Evolutionary conservation across 495 filamentous ascomycete genomes (phyloP), one percentile per base, ranked within the genome.

Genomic region (Aspergillus affinis): DNA sequence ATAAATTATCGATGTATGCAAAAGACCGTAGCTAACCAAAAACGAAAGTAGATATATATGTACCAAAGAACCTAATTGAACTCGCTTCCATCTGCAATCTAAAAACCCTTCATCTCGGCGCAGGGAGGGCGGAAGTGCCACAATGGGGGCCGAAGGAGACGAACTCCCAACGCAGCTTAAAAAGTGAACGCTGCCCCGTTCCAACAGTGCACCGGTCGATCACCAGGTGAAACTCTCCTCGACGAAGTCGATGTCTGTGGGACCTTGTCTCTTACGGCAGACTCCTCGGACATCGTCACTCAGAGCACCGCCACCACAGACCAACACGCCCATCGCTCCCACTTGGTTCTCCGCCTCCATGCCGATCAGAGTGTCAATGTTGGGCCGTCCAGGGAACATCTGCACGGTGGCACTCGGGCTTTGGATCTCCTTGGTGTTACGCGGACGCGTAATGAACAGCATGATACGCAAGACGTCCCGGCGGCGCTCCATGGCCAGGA

Each of bases 211-310:
- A 19, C n/a, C 45, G 54, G 9, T 51, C 49, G 15, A 57, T 54
- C 70, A 97, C 93, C 93, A 97, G 2, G 89, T 89, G 74, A 97
- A 97, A 56, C 84, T 86, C 74, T 98, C 92, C 74, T 97, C 91
- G 41, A 91, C 77, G 64, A 93, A 93, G 66, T 95, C 90, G 19
- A 97, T 78, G 55, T 86, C 86, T 41, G 81, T 79, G 47, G 67
- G 58, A 48, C 80, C 78, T 67, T 93, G 86, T 64, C 86, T 78
- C 59, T 78, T 82, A 48, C 92, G 80, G 48, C 90, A 86, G 15
- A 90, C 88, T 15, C 80, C 77, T 51, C 94, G 78, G 6, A 97
- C 90, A 68, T 95, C 91, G 69, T 97, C 93, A 23, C 86, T 87
- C 63, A 98, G 72, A 21, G 83, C 78, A 8, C 93, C 93, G 17